Evolutionary conservation across 2,329 filamentous ascomycete genomes (phyloP), one percentile per base, ranked within the genome.

Genomic region (Colletotrichum cereale): DNA sequence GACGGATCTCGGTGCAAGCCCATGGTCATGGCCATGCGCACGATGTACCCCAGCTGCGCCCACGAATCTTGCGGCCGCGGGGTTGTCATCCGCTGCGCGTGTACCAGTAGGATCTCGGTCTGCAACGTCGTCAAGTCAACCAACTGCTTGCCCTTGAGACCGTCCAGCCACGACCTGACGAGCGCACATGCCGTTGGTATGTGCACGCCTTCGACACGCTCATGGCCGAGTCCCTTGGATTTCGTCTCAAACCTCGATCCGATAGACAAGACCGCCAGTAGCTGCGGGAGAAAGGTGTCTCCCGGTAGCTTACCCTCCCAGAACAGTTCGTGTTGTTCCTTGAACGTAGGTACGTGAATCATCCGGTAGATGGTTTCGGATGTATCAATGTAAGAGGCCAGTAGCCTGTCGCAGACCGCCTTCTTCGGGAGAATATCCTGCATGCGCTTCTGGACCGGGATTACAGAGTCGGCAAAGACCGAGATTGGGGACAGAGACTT

Each of bases 11-110:
- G 83, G 74, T 89, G 87, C 57, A 89, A 79, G 3, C 87, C 87
- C 86, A 89, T 89, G 3, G 85, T 86, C 87, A 89, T 89, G 38
- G 86, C 87, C 81, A 87, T 86, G 21, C 87, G 85, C 6, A 88
- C 83, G 52, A 89, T 84, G 63, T 84, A 83, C 6, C 87, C 87
- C n/a, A 89, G 79, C 66, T 88, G 85, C 18, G 84, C 83, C 87
- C 87, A 89, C 0, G 84, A 81, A 62, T 87, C 85, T 63, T 88
- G 85, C 42, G 85, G 82, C 10, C 84, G 83, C 11, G 82, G 79
- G 29, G 82, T 82, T 6, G 86, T 86, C 82, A 88, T 85, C 65
- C 86, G 80, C 73, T 84, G 83, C 2, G 87, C 86, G 73, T 88
- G 86, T 40, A 89, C 77, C 5, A 88, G 81, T n/a, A 89, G 79